Base-by-base conservation (phyloP, 257 asterid genomes). In the Osmanthus fragrans region DNA sequence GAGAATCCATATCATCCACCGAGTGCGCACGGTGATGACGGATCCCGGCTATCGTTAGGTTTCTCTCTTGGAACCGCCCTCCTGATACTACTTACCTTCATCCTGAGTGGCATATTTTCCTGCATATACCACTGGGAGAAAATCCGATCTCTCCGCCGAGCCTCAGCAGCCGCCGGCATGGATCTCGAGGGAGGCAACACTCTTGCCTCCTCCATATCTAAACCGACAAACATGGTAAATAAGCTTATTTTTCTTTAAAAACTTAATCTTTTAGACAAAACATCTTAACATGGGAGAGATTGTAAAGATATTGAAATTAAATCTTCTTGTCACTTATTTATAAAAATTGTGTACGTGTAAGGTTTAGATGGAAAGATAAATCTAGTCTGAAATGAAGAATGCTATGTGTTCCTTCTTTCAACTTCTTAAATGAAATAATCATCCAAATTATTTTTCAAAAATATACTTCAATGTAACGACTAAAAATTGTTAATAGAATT, bases 41-140 rank as follows among this genome's bases (percentile, higher is more conserved):
- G 74, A 27, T 82, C 76, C 66, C 75, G 79, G 40, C 79, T 72
- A n/a, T 77, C 85, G 7, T 4, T 82, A 12, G 83, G 80, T 12
- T 82, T 78, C 63, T 80, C 85, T 4, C 82, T 82, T 0, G 83
- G 83, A 42, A 70, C 83, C 23, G 80, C 80, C 40, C 11, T 65
- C 19, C 83, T 82, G 29, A 33, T 82, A 72, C 16, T 79, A 27
- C 37, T 76, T n/a, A 45, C 79, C 9, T 82, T 82, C 72, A 63
- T 25, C 36, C 15, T 79, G 29, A 78, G 86, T 68, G 83, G 78
- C 12, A 16, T 82, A 18, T 71, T 79, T 49, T 75, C 80, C 25
- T 79, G 80, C 72, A 70, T 69, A 15, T 78, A 64, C 70, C 77
- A 78, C 30, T 71, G 78, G 77, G 51, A 79, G 3, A 82, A 67